These are phyloP conservation scores for Fusarium sp. DNA, from an alignment of 2,329 filamentous ascomycete species.

Conservation along the genomic window DNA sequence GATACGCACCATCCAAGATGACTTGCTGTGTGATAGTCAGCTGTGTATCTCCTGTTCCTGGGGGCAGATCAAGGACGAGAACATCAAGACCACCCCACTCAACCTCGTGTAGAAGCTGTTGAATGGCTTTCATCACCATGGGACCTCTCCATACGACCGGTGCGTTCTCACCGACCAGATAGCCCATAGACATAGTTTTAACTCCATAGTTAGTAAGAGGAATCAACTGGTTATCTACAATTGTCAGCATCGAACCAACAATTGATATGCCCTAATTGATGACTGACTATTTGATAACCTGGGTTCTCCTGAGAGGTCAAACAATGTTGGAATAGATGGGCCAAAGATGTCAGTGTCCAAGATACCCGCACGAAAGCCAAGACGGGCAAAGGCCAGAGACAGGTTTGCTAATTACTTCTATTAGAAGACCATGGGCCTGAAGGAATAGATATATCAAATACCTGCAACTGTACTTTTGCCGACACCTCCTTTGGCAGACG, in stretches of 20 bases:
- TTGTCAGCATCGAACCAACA: conserved; percentile 14
- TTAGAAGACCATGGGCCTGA: background rate
- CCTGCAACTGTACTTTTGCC: conserved; percentile 95
- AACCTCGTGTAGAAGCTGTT: conserved; percentile 94
- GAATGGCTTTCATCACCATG: conserved; percentile 97
- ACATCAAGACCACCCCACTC: conserved; percentile 93
- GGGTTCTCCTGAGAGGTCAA: conserved; percentile 85
- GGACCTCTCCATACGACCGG: conserved; percentile 95
- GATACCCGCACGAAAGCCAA: conserved; percentile 86
- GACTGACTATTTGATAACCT: conserved; percentile 77
- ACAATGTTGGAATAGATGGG: conserved; percentile 90
- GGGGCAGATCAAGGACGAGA: conserved; percentile 90
- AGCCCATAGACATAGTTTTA: conserved; percentile 99
- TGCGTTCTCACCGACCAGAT: conserved; percentile 82
- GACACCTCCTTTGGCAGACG: conserved; percentile 97
- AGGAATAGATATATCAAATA: conserved; percentile 50
- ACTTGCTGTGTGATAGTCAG: conserved; percentile 97
- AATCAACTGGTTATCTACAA: conserved; percentile 80
- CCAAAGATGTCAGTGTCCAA: conserved; percentile 98
- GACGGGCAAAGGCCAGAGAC: conserved; percentile 85
- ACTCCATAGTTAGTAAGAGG: conserved; percentile 95
- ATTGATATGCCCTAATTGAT: too few relatives aligned
- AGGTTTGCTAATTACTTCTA: conserved; percentile 75
- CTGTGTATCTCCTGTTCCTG: conserved; percentile 95
- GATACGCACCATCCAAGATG: conserved; percentile 77